Base-by-base conservation (phyloP, 225 moss, liverwort and hornwort species). In the Asterella californica region DNA sequence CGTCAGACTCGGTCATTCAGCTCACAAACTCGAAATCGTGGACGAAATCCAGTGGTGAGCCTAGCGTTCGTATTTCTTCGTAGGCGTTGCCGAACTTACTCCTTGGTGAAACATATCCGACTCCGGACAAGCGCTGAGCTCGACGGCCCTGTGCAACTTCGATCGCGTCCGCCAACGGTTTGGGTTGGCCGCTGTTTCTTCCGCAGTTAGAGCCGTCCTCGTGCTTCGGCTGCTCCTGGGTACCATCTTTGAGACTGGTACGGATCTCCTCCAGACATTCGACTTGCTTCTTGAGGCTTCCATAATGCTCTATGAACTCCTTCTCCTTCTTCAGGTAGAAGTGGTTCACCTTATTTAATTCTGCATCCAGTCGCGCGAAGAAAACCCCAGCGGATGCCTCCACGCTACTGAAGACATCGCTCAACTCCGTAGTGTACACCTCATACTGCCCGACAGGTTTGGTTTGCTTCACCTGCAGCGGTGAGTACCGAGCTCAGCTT, bases 341-440 rank as follows among this genome's bases (percentile, higher is more conserved):
- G 9, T 73, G 72, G 53, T 80, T 90, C 34, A 92, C 88, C 59
- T 91, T 92, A 57, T 92, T 94, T 65, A 94, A 79, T 82, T 94
- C 91, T 0, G 62, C 80, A 65, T 94, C 92, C 74, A 94, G 79
- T 70, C 81, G 83, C 74, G 72, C 75, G 30, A 91, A 91, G 76
- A 91, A 94, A 12, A 83, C 71, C 42, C 24, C 11, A 15, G 29
- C 15, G 10, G 59, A 12, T 18, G 38, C 22, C 12, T 62, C 76
- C 76, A 42, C 17, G 60, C 25, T n/a, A 22, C 34, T 15, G 8
- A 60, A 38, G 17, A 2, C 25, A 2, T 62, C 61, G 32, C 38
- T 42, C 60, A 61, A 24, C 15, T 24, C 15, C n/a, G 76, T 76
- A 0, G 1, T 15, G 19, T 76, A 61, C 25, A 60, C 54, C 62